These are phyloP conservation scores for Syncephalastrum monosporum DNA, from an alignment of 371 early-diverging fungal species.

Conservation along the genomic window DNA sequence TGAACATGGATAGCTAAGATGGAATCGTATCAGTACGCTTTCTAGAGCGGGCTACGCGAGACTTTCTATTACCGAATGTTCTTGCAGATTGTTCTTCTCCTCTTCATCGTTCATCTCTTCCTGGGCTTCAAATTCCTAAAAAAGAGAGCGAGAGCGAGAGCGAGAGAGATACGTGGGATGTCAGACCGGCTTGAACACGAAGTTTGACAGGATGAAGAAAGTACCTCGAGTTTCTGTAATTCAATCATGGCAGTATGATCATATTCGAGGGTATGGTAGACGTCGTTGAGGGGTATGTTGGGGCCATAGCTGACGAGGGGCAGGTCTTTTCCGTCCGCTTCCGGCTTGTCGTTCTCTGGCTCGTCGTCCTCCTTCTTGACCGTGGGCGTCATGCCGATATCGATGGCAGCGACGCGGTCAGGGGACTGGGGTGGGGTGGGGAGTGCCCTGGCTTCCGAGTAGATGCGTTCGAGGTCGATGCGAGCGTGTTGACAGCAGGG, in stretches of 20 bases:
- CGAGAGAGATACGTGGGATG: too few relatives aligned
- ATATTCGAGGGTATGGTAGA: conserved; percentile 80
- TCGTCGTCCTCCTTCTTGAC: background rate
- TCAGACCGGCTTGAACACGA: too few relatives aligned
- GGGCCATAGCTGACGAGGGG: background rate
- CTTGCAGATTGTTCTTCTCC: conserved; percentile 41
- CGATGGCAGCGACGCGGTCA: background rate
- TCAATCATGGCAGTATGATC: conserved; percentile 72
- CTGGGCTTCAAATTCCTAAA: conserved; percentile 48
- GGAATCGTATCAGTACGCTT: background rate
- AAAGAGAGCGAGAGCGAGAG: background rate
- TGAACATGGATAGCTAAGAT: conserved; percentile 42
- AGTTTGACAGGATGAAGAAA: background rate
- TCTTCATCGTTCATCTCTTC: conserved; percentile 54
- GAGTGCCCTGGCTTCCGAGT: background rate
- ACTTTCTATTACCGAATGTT: conserved; percentile 18
- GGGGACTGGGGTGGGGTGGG: background rate
- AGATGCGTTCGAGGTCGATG: conserved; percentile 15
- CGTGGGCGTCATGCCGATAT: background rate
- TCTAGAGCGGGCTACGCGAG: background rate
- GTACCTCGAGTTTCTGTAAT: conserved; percentile 54
- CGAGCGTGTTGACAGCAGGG: conserved; percentile 33
- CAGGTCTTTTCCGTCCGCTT: background rate
- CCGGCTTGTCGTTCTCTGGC: background rate
- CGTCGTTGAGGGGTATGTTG: conserved; percentile 60